Base-by-base conservation (phyloP, 768 basidiomycete genomes). In the Vararia minispora region DNA sequence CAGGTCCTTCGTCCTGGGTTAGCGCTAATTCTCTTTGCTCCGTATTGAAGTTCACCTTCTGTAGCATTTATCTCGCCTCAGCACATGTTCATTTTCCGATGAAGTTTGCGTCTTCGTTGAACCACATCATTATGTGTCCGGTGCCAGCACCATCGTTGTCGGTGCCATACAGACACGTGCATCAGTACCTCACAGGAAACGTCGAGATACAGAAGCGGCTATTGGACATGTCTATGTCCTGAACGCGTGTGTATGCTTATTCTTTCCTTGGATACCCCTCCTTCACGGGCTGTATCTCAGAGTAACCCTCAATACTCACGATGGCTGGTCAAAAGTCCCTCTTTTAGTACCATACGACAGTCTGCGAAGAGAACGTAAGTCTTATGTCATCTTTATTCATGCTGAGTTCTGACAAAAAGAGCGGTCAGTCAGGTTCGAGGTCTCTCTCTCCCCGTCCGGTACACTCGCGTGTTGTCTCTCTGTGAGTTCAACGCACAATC, bases 391-490 rank as follows among this genome's bases (percentile, higher is more conserved):
- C 26, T 12, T 37, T 28, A 9, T 38, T 22, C 18, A 24, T 12
- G 28, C 24, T 37, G 6, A 37, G 32, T 17, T 35, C n/a, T 33
- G 13, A 11, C 23, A 12, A 23, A 5, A 20, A 24, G 14, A 12
- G n/a, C 30, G 10, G 34, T 12, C 44, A 87, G 83, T 80, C 40
- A 78, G 81, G 3, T 52, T 76, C 20, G 67, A 63, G 42, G 66
- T 70, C 12, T 56, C 58, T 1, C 38, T 67, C 3, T 87, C 85
- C 4, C 81, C 71, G 23, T 84, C 79, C 47, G 58, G 64, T 35
- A 56, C 61, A 9, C 60, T 83, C 28, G 43, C 83, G 7, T 79
- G 73, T 47, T 66, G 70, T 6, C 45, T 70, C 4, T 67, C 78
- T 5, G n/a, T 45, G 16, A 34, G 39, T 9, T 32, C 42, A n/a